A percentile compares a stretch with the other conserved stretches of the same genome.
Conservation (phyloP, 176 grass and related monocot species). For the Cocos nucifera region DNA sequence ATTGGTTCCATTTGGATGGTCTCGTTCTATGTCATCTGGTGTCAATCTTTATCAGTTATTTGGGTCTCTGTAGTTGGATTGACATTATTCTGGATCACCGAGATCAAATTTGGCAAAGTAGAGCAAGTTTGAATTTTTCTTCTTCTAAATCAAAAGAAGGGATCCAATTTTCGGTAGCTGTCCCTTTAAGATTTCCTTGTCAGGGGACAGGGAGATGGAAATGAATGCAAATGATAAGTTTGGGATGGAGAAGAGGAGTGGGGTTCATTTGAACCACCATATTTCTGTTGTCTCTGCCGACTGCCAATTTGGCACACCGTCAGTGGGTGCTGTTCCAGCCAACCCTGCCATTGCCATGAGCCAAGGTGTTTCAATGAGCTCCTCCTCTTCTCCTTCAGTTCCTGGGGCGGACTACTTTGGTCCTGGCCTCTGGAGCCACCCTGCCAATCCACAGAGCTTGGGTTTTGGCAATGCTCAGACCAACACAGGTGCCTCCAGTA, state of each 20-base stretch:
- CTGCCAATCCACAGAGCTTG: background rate
- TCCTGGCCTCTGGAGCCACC: constrained; percentile 4
- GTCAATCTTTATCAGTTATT: too few relatives aligned
- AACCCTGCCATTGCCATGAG: background rate
- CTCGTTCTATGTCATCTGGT: too few relatives aligned
- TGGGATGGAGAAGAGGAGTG: background rate
- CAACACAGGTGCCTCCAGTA: background rate
- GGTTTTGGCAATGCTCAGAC: background rate
- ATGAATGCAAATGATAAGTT: constrained; percentile 3
- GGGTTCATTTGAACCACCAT: background rate
- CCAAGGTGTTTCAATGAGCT: background rate
- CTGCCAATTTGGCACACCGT: constrained; percentile 5
- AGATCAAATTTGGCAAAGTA: too few relatives aligned
- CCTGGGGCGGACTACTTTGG: background rate
- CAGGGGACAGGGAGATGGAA: background rate
- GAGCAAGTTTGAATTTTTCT: background rate
- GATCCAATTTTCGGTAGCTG: background rate
- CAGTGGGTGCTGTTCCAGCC: background rate
- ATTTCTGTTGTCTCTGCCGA: background rate
- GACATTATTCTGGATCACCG: too few relatives aligned
- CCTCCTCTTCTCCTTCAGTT: background rate
- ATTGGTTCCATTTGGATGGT: too few relatives aligned
- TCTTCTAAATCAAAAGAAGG: background rate
- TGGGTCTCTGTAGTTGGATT: too few relatives aligned
- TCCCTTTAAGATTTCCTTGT: background rate